Evolutionary conservation across 441 rosid genomes (phyloP).

Genomic region (Corymbia citriodora): DNA sequence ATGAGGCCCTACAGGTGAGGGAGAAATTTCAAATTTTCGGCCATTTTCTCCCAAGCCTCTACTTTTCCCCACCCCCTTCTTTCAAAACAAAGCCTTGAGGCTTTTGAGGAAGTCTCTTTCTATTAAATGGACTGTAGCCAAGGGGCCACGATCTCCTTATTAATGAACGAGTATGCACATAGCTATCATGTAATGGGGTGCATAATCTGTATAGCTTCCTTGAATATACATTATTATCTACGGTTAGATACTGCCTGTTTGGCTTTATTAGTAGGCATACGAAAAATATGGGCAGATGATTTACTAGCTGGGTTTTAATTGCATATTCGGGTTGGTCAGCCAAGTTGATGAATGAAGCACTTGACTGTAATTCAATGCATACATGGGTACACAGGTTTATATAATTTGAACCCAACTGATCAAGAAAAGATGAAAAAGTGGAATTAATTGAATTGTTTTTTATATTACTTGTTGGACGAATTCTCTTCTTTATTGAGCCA

Average conservation of each 20-base stretch:
- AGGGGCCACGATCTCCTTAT: not conserved
- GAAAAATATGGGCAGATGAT: not conserved
- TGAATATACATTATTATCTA: not conserved
- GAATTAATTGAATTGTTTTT: not conserved
- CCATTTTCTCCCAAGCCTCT: not conserved
- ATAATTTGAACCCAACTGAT: not conserved
- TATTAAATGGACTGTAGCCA: not conserved
- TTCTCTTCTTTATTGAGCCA: not conserved
- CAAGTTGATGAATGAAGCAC: not conserved
- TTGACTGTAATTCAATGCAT: not conserved
- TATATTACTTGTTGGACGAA: not conserved
- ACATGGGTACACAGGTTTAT: not conserved
- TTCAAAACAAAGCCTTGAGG: not conserved
- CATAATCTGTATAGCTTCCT: not conserved
- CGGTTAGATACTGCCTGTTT: not conserved
- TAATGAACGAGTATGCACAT: not conserved
- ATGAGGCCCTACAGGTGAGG: not conserved
- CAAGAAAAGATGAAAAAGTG: not conserved
- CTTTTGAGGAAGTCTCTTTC: not conserved
- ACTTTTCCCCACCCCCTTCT: not conserved
- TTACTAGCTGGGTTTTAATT: not conserved
- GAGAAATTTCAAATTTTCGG: not conserved
- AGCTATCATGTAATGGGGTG: not conserved
- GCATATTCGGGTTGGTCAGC: not conserved
- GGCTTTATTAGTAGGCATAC: not conserved